Conservation (phyloP, 441 rosid species). For the Daphne laureola region DNA sequence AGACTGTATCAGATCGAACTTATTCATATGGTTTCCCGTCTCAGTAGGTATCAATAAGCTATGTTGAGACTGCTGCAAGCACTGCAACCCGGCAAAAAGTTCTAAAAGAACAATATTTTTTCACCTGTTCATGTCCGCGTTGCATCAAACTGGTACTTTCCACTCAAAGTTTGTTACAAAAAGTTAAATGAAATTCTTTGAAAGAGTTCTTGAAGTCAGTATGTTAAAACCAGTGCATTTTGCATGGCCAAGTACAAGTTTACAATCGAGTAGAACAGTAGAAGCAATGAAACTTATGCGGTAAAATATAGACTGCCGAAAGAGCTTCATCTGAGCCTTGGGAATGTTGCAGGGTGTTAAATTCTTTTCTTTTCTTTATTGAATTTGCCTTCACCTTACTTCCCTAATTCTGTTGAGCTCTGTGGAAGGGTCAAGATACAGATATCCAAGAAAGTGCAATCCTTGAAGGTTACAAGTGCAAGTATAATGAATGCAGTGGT, state of each 20-base stretch:
- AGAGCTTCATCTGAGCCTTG: no score
- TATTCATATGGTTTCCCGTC: neutral
- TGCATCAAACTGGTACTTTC: slow-evolving; percentile 65
- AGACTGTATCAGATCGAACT: no score
- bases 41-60: slow-evolving; percentile 64
- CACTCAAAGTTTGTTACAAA: slow-evolving; percentile 1
- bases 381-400: neutral
- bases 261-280: no score
- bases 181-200: neutral
- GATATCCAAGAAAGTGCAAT: slow-evolving; percentile 84
- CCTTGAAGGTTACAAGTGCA: slow-evolving; percentile 87
- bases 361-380: neutral
- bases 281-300: no score
- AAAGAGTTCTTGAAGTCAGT: no score
- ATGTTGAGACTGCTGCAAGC: slow-evolving; percentile 95
- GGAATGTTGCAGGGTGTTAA: no score
- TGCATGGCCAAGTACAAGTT: neutral
- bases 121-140: slow-evolving; percentile 61
- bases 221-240: neutral
- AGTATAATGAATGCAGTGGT: slow-evolving; percentile 56
- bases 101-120: slow-evolving; percentile 84
- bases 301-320: no score
- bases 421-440: slow-evolving; percentile 52
- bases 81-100: slow-evolving; percentile 74
- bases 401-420: slow-evolving; percentile 16